These are phyloP conservation scores for Leishmania martiniquensis DNA, from an alignment of 208 protist genomes.

Conservation along the genomic window DNA sequence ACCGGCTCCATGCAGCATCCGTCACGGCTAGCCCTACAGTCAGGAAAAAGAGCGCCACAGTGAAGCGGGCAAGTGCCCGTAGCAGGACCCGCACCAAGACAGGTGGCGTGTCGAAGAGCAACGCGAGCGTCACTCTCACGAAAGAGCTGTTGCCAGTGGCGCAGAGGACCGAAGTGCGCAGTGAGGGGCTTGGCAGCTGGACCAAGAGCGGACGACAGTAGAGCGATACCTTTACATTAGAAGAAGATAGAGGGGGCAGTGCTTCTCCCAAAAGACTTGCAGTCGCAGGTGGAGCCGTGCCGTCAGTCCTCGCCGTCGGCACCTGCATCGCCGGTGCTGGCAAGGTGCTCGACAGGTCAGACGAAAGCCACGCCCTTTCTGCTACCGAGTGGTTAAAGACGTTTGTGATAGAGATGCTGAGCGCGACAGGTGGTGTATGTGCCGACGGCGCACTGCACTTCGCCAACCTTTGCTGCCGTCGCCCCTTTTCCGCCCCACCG, in stretches of 20 bases:
- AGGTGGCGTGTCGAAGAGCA: neutral
- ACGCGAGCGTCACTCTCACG: neutral
- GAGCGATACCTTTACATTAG: constrained; percentile 13
- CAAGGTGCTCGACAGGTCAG: neutral
- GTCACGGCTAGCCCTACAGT: constrained; percentile 1
- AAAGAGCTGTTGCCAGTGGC: neutral
- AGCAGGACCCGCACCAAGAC: constrained; percentile 2
- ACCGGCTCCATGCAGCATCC: constrained; percentile 10
- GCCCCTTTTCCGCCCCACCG: neutral
- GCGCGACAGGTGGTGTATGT: neutral
- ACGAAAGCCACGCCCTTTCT: constrained; percentile 2
- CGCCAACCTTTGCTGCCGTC: neutral
- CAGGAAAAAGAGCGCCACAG: neutral
- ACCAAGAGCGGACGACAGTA: constrained; percentile 29
- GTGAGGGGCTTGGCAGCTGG: constrained; percentile 12
- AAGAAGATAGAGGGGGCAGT: neutral
- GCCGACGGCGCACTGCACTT: too few species aligned
- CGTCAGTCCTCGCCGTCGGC: neutral
- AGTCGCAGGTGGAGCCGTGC: neutral
- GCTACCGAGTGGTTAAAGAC: constrained; percentile 18
- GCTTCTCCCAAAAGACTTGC: neutral
- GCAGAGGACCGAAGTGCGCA: constrained; percentile 7
- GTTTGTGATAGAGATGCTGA: constrained; percentile 17
- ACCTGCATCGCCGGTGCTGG: neutral
- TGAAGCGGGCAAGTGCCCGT: neutral